Base-by-base conservation (phyloP, 2,329 filamentous ascomycete genomes). In the Macrophomina tecta region DNA sequence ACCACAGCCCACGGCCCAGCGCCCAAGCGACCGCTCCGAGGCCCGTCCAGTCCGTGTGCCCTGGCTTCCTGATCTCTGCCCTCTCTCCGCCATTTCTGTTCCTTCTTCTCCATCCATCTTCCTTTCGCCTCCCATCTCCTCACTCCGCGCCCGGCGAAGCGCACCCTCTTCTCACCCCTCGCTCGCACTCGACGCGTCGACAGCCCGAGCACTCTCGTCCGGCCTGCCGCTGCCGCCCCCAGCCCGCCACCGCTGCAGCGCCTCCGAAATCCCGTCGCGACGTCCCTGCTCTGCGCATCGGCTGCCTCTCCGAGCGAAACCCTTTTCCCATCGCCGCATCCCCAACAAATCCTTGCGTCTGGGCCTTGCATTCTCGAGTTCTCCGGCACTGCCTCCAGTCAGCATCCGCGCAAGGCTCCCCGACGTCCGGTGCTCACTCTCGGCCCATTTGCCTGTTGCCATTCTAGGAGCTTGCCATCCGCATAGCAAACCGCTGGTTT, bases 121-220 rank as follows among this genome's bases (percentile, higher is more conserved):
- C 46, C 48, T 64, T 64, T 53, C 49, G 61, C 61, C 61, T 64
- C 61, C 61, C 32, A 14, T 64, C 61, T 38, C 61, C 58, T 49
- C 61, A 51, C 56, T 46, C 42, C 58, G 61, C 61, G 46, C 49
- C 61, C 23, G 61, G 61, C 61, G 49, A 64, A 64, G 61, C 61
- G 61, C 61, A 52, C n/a, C 60, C 60, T 63, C 61, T 28, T 40
- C 34, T 51, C 61, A 64, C 28, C 61, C 32, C 34, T 63, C 46
- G 45, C 58, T 62, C 42, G 58, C 58, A 38, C 5, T 49, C 60
- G 58, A 62, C 58, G 58, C 58, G 58, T 62, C 58, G 60, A 36
- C 46, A 52, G 61, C 46, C 18, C 48, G 45, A 62, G 58, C 58
- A 62, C 23, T 49, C 32, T 38, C 42, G 56, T 49, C 58, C 32